phyloP scores from a whole-genome alignment of 805 yeast genomes.

The Zygoascus bituminiphila region DNA sequence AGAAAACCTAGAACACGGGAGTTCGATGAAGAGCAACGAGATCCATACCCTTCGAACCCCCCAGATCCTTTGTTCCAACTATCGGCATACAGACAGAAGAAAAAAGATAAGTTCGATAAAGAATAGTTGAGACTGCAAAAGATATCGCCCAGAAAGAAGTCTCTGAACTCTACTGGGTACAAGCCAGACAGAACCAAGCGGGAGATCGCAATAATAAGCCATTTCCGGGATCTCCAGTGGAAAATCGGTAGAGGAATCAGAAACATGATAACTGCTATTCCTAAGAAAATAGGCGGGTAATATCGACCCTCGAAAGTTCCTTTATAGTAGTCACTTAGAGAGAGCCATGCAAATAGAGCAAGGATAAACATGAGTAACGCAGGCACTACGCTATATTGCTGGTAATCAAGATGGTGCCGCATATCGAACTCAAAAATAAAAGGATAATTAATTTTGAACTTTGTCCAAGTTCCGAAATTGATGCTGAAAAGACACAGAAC shows the following conservation, averaged over 20 bases:
- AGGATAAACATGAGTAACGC: constrained; percentile 48
- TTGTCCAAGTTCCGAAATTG: constrained; percentile 65
- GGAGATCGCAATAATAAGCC: constrained; percentile 67
- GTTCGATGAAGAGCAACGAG: constrained; percentile 59
- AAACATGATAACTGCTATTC: constrained; percentile 38
- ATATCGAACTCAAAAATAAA: constrained; percentile 85
- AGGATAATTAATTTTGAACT: constrained; percentile 73
- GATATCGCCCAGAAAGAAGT: constrained; percentile 88
- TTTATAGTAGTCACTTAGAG: constrained; percentile 66
- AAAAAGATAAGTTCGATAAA: constrained; percentile 74
- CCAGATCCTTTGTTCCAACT: constrained; percentile 48
- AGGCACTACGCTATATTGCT: constrained; percentile 60
- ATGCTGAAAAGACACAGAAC: constrained; percentile 56
- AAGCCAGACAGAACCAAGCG: constrained; percentile 74
- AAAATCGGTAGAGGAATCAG: constrained; percentile 55
- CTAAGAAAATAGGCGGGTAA: constrained; percentile 75
- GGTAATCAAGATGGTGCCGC: constrained; percentile 53
- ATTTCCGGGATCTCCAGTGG: constrained; percentile 57
- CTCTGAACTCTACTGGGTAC: constrained; percentile 91
- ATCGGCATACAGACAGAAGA: constrained; percentile 71
- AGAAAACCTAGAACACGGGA: constrained; percentile 79
- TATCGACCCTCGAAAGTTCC: constrained; percentile 50
- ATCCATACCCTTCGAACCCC: constrained; percentile 19
- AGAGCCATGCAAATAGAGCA: constrained; percentile 62
- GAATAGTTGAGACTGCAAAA: constrained; percentile 84